Conservation (phyloP, 1,139 yeast species). For the Lizanozyma gosingica region DNA sequence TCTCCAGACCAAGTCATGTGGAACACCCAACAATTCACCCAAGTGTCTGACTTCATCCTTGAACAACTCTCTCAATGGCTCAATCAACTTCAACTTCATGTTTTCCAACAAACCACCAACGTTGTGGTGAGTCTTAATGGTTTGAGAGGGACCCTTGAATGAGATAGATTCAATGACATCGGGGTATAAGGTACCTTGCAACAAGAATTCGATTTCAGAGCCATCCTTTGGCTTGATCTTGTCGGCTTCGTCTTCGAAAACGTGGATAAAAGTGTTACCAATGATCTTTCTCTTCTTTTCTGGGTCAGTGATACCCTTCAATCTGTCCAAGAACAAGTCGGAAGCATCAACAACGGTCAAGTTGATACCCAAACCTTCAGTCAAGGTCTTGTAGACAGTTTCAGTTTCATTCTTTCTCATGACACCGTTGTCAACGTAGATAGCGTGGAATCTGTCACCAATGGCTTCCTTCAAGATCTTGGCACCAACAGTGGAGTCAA, state of each 20-base stretch:
- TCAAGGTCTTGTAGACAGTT: constrained; percentile 77
- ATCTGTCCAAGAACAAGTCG: constrained; percentile 75
- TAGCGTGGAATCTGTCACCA: constrained; percentile 98
- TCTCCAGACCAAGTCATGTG: constrained; percentile 97
- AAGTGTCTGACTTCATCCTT: constrained; percentile 97
- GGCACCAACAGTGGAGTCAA: constrained; percentile 98
- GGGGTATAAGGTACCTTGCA: constrained; percentile 97
- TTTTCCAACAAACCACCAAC: constrained; percentile 97
- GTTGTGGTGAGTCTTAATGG: constrained; percentile 98
- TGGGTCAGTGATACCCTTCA: constrained; percentile 95
- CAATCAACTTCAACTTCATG: constrained; percentile 96
- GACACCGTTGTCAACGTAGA: constrained; percentile 95
- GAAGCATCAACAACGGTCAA: constrained; percentile 91
- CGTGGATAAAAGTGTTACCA: constrained; percentile 96
- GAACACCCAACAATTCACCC: constrained; percentile 91
- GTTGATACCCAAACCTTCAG: constrained; percentile 90
- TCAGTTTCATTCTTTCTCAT: constrained; percentile 92
- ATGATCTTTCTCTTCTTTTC: constrained; percentile 98
- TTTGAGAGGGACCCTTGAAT: constrained; percentile 98
- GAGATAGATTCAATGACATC: constrained; percentile 98
- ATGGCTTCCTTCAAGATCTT: constrained; percentile 96
- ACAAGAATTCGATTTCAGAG: constrained; percentile 81
- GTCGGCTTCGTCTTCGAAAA: constrained; percentile 93
- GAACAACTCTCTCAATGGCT: constrained; percentile 96
- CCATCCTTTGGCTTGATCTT: constrained; percentile 85